Conservation (phyloP, 257 asterid species). For the Orobanche coerulescens region DNA sequence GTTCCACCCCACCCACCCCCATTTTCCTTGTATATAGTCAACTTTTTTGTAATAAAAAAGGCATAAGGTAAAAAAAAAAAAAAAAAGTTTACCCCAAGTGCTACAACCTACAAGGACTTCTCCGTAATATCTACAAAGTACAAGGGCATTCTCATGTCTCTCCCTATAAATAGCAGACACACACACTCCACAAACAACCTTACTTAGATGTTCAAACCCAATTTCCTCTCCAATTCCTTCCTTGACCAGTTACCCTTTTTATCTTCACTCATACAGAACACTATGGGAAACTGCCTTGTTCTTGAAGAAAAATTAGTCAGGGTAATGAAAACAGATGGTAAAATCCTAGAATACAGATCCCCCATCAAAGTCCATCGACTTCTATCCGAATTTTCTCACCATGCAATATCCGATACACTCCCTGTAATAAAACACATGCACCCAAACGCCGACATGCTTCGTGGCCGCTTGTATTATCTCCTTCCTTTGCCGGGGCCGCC, state of each 20-base stretch:
- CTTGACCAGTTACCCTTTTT: background rate
- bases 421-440: slow-evolving; percentile 29
- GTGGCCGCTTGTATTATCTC: slow-evolving; percentile 35
- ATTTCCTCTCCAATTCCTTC: background rate
- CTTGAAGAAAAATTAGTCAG: slow-evolving; percentile 33
- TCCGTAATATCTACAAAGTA: slow-evolving; percentile 25
- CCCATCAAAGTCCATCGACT: slow-evolving; percentile 40
- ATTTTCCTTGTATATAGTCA: too few relatives aligned
- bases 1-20: too few relatives aligned
- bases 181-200: slow-evolving; percentile 14
- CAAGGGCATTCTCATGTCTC: slow-evolving; percentile 23
- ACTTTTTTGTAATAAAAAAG: too few relatives aligned
- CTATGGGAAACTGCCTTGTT: slow-evolving; percentile 67
- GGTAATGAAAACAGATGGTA: slow-evolving; percentile 43
- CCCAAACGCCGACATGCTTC: slow-evolving; percentile 36
- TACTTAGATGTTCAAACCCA: slow-evolving; percentile 6
- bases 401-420: slow-evolving; percentile 36
- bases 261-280: background rate
- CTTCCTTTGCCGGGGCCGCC: slow-evolving; percentile 28
- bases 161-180: slow-evolving; percentile 36
- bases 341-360: slow-evolving; percentile 42
- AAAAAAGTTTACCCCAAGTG: slow-evolving; percentile 31
- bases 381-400: slow-evolving; percentile 34
- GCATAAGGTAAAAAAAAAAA: background rate
- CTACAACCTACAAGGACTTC: slow-evolving; percentile 18